Conservation (phyloP, 192 early-diverging fungal genomes). For the Thoreauomyces humboldtii region DNA sequence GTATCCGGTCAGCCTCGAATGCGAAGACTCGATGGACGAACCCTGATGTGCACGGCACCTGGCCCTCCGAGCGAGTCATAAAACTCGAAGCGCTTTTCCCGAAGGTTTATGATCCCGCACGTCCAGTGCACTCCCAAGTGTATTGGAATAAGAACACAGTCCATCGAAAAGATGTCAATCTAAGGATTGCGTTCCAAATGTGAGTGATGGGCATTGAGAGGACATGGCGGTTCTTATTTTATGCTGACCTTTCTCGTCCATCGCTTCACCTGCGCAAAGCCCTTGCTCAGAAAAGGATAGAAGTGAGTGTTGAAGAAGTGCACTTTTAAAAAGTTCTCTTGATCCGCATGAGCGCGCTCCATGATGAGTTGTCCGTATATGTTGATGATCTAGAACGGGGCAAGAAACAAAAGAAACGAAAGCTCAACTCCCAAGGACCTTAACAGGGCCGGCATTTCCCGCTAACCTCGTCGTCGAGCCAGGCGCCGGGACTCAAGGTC, state of each 20-base stretch:
- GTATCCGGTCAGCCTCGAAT: no score
- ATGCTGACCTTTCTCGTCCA: conserved; percentile 73
- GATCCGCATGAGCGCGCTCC: conserved; percentile 53
- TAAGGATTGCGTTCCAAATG: conserved; percentile 4
- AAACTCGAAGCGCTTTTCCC: conserved; percentile 62
- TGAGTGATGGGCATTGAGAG: conserved; percentile 19
- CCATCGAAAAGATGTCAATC: conserved; percentile 72
- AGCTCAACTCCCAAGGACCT: not conserved
- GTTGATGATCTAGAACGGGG: conserved; percentile 68
- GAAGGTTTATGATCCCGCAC: conserved; percentile 62
- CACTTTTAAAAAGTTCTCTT: conserved; percentile 54
- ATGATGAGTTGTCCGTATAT: conserved; percentile 82
- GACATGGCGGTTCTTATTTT: not conserved
- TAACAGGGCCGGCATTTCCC: not conserved
- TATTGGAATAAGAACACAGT: conserved; percentile 80
- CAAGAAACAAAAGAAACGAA: not conserved
- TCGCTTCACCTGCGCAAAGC: conserved; percentile 70
- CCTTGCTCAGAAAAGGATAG: conserved; percentile 66
- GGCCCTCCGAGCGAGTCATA: conserved; percentile 80
- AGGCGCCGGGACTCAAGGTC: conserved; percentile 69
- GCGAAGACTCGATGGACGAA: no score
- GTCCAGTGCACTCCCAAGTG: conserved; percentile 79
- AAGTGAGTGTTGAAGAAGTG: conserved; percentile 94
- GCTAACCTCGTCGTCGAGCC: conserved; percentile 92
- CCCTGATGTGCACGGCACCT: not conserved